Percentiles rank a stretch among this genome's conserved stretches.
Evolutionary conservation across 2,329 filamentous ascomycete genomes (phyloP).

Genomic region (Rhynchosporium graminicola): DNA sequence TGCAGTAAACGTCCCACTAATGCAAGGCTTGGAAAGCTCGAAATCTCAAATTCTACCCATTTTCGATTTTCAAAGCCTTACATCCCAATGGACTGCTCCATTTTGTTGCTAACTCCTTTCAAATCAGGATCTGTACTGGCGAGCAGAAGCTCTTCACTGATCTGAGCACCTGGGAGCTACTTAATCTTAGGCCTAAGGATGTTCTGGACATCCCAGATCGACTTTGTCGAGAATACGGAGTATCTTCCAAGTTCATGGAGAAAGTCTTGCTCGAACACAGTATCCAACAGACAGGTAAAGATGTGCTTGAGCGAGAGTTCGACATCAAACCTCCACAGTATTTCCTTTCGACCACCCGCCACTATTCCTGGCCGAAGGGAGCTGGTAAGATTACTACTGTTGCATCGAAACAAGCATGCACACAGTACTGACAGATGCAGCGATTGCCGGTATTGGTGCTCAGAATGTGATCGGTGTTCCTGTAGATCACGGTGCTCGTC

Average conservation of each 20-base stretch:
- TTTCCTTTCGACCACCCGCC: conserved; percentile 10
- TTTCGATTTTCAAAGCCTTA: conserved; percentile 13
- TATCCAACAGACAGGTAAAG: conserved; percentile 15
- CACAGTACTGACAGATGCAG: neutral
- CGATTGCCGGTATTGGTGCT: conserved; percentile 13
- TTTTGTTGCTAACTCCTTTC: conserved; percentile 8
- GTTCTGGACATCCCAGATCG: conserved; percentile 11
- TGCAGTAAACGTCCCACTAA: neutral
- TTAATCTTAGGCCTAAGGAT: conserved; percentile 12
- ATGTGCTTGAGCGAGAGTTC: conserved; percentile 12
- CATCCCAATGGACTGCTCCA: neutral
- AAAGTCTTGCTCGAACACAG: conserved; percentile 7
- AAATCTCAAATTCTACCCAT: conserved; percentile 17
- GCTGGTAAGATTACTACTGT: neutral
- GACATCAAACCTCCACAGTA: conserved; percentile 9
- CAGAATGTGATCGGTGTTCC: conserved; percentile 10
- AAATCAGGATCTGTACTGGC: conserved; percentile 4
- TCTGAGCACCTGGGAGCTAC: conserved; percentile 6
- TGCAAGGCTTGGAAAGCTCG: neutral
- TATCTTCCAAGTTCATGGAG: conserved; percentile 14
- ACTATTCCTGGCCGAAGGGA: conserved; percentile 17
- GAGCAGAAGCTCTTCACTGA: conserved; percentile 9
- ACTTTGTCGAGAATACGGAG: neutral
- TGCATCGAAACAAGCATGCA: neutral
- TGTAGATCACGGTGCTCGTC: conserved; percentile 11